These are phyloP conservation scores for Lepidium didymum DNA, from an alignment of 345 rosid species.

Conservation along the genomic window DNA sequence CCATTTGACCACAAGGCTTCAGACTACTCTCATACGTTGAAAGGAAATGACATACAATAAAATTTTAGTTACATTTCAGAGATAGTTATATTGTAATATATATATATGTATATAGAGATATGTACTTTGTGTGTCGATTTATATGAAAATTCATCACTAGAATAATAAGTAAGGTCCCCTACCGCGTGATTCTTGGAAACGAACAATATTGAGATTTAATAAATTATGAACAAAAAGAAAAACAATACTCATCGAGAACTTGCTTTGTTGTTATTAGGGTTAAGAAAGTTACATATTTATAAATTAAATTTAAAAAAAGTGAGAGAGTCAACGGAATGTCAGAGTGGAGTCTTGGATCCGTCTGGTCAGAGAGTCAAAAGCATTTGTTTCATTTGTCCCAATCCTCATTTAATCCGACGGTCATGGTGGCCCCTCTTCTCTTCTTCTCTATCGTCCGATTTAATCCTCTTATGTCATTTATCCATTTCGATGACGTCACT, in stretches of 20 bases:
- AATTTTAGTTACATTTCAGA: neutral
- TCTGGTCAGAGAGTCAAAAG: slow-evolving; percentile 48
- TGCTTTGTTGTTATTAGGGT: neutral
- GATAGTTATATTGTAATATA: neutral
- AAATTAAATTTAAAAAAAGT: slow-evolving; percentile 27
- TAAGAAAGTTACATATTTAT: neutral
- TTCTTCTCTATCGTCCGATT: slow-evolving; percentile 17
- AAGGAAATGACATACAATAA: no score
- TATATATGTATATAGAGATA: no score
- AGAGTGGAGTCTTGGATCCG: slow-evolving; percentile 27
- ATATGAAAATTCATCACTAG: neutral
- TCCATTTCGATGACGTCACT: slow-evolving; percentile 1
- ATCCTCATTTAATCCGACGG: slow-evolving; percentile 45
- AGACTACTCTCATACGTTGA: no score
- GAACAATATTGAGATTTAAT: neutral
- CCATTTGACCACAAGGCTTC: no score
- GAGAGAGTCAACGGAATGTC: slow-evolving; percentile 53
- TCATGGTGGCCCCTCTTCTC: slow-evolving; percentile 47
- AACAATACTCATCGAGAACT: neutral
- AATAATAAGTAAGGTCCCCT: slow-evolving; percentile 7
- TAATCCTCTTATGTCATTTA: slow-evolving; percentile 8
- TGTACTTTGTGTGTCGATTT: neutral
- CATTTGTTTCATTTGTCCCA: slow-evolving; percentile 21
- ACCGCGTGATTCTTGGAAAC: slow-evolving; percentile 14
- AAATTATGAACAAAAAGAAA: neutral